A percentile compares a stretch with the other conserved stretches of the same genome.
Evolutionary conservation across 768 basidiomycete genomes (phyloP).

Genomic region (Panaeolus cyanescens): DNA sequence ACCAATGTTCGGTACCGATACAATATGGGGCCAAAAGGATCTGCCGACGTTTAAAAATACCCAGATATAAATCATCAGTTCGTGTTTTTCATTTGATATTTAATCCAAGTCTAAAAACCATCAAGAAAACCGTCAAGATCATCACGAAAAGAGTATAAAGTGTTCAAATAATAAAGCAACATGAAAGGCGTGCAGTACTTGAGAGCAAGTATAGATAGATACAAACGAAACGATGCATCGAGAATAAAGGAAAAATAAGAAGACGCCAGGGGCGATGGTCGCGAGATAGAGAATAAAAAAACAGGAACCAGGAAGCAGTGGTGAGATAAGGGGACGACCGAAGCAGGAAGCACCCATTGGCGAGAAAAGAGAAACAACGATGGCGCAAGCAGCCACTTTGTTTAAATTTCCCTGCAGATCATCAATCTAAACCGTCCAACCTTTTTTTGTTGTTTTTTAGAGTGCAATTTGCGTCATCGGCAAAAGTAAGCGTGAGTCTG

Average conservation of each 20-base stretch:
- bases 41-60: background rate
- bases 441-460: background rate
- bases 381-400: background rate
- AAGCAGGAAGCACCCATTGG: background rate
- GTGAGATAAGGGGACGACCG: background rate
- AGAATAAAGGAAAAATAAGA: background rate
- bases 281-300: background rate
- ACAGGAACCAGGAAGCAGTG: background rate
- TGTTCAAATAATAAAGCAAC: too few species aligned
- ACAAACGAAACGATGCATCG: background rate
- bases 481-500: background rate
- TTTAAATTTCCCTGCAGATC: background rate
- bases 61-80: too few species aligned
- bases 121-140: too few species aligned
- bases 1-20: background rate
- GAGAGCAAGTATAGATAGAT: background rate
- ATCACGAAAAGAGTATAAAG: too few species aligned
- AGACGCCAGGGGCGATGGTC: background rate
- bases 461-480: background rate
- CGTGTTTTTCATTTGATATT: too few species aligned
- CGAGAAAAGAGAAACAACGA: background rate
- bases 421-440: background rate
- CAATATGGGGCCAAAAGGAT: background rate
- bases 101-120: too few species aligned
- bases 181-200: too few species aligned